Evolutionary conservation across 257 asterid species (phyloP).

Genomic region (Solanum paucissectum): DNA sequence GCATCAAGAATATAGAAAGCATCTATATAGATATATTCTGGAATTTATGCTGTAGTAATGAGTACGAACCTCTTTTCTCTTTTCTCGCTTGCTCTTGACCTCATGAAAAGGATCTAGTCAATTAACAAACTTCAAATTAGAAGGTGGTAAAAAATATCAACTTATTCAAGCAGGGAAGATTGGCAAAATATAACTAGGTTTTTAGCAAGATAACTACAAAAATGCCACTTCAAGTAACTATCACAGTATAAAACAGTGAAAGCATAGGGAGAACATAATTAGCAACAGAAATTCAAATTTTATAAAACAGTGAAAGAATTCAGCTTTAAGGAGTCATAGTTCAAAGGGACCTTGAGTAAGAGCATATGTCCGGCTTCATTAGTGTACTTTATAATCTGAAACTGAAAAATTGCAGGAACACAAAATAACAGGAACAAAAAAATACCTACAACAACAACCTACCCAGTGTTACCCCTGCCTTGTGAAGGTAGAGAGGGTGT

Average conservation of each 20-base stretch:
- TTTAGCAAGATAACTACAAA: background rate
- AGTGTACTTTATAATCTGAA: too few relatives aligned
- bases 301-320: too few relatives aligned
- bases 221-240: background rate
- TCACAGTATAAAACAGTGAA: background rate
- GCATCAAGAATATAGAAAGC: background rate
- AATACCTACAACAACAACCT: background rate
- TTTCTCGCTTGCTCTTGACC: slow-evolving; percentile 95
- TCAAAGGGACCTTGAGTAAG: too few relatives aligned
- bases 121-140: slow-evolving; percentile 20
- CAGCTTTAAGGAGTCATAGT: too few relatives aligned
- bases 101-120: slow-evolving; percentile 59
- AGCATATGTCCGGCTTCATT: too few relatives aligned
- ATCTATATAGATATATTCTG: background rate
- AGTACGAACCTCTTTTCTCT: slow-evolving; percentile 79
- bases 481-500: background rate
- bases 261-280: background rate
- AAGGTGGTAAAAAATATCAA: background rate
- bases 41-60: slow-evolving; percentile 1
- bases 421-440: too few relatives aligned
- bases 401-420: too few relatives aligned
- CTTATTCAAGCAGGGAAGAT: background rate
- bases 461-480: background rate
- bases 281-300: background rate
- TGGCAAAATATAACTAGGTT: background rate